Evolutionary conservation across 1,284 basidiomycete species (phyloP), one percentile per base, ranked within the genome.

Genomic region (Trichosporon sp.): DNA sequence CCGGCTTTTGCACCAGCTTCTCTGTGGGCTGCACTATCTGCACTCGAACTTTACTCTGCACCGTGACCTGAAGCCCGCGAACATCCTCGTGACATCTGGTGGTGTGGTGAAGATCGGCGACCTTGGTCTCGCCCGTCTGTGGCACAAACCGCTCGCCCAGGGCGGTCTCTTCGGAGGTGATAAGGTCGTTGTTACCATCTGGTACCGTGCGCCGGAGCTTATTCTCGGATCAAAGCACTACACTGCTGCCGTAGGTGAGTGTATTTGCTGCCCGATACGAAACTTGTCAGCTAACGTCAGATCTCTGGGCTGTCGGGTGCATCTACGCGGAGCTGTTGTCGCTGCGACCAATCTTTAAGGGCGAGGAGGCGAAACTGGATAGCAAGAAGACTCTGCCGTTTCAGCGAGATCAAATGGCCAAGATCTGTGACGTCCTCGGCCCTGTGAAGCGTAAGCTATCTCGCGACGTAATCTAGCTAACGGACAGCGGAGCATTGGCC

Each of bases 111-210:
- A 99, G 81, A 98, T 99, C 59, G 96, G 95, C 16, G 96, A 99
- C 79, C 83, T 99, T 1, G 96, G 96, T 33, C 85, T 99, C 7
- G 96, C 96, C 0, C 86, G 96, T 37, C 84, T 98, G 54, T 79
- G 76, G 76, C 78, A 79, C 64, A 77, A 77, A 62, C 78, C 78
- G 2, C 63, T 79, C 31, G 78, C 78, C 1, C 67, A 68, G 32
- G 71, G 71, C 1, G 78, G 78, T 37, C 64, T 79, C 19, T 87
- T 91, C 77, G 86, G 87, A 1, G 92, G 92, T 21, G 95, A 99
- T 82, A 98, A 98, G 78, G 95, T 99, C 11, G 96, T 99, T 34
- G 96, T 99, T 2, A 99, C 96, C 0, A 98, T 99, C 72, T 99
- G 95, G 95, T 99, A 99, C 74, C 89, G 95, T 56, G 92, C 94